These are phyloP conservation scores for Creolimax fragrantissima DNA, from an alignment of 78 protist species.

Conservation along the genomic window DNA sequence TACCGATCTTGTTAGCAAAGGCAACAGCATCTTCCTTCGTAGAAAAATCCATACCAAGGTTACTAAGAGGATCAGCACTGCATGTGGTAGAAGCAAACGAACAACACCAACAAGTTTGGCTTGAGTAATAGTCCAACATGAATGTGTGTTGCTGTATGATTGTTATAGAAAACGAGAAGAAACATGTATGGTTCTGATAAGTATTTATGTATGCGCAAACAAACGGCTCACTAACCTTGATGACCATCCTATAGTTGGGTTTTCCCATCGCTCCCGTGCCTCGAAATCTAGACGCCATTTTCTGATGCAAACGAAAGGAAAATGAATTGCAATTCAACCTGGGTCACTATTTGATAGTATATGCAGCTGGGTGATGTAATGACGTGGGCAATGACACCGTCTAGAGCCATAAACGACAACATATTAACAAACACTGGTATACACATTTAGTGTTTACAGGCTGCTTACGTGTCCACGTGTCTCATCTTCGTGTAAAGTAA, in stretches of 20 bases:
- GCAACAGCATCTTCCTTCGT: background rate
- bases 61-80: constrained; percentile 10
- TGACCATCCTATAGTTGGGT: constrained; percentile 21
- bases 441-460: background rate
- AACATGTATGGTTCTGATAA: background rate
- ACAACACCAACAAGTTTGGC: background rate
- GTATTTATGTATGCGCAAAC: background rate
- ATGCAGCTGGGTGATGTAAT: background rate
- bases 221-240: background rate
- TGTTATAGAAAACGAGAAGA: background rate
- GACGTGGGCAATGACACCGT: background rate
- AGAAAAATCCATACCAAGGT: constrained; percentile 1
- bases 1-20: background rate
- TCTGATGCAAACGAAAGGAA: background rate
- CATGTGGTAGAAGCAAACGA: background rate
- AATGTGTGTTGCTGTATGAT: too few relatives aligned
- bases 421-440: background rate
- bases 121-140: too few relatives aligned
- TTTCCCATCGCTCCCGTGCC: constrained; percentile 9
- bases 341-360: too few relatives aligned
- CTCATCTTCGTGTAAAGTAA: too few relatives aligned
- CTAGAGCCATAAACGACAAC: background rate
- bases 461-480: background rate
- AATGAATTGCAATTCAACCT: background rate
- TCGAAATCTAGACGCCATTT: constrained; percentile 4